These are phyloP conservation scores for Tuber umbilicatum DNA, from an alignment of 495 filamentous ascomycete species.

Conservation along the genomic window DNA sequence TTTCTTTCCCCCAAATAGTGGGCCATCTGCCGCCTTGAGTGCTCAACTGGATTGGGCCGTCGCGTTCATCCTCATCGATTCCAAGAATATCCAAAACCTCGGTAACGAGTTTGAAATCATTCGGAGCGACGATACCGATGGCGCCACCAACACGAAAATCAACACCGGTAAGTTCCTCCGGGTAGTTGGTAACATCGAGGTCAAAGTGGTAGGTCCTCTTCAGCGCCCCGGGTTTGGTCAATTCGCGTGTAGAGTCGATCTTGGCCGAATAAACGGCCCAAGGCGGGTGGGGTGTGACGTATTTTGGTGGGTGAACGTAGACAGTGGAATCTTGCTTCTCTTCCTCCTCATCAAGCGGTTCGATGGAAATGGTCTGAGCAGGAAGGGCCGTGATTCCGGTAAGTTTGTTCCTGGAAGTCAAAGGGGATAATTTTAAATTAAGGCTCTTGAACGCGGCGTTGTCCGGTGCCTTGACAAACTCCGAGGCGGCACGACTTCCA, in stretches of 20 bases:
- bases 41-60: conserved; percentile 68
- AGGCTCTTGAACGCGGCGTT: conserved; percentile 79
- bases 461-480: conserved; percentile 48
- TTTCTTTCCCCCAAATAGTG: conserved; percentile 94
- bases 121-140: conserved; percentile 85
- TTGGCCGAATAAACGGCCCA: conserved; percentile 83
- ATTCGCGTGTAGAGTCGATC: conserved; percentile 71
- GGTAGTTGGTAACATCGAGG: conserved; percentile 92
- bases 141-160: conserved; percentile 97
- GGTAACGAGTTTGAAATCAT: conserved; percentile 68
- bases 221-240: conserved; percentile 85
- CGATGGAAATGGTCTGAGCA: conserved; percentile 63
- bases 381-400: conserved; percentile 65
- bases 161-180: conserved; percentile 67
- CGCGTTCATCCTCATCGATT: conserved; percentile 68
- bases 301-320: conserved; percentile 65
- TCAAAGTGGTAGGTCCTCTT: conserved; percentile 97
- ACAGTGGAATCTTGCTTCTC: conserved; percentile 43
- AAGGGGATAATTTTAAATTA: conserved; percentile 64
- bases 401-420: conserved; percentile 62
- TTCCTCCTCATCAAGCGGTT: conserved; percentile 44
- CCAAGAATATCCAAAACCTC: conserved; percentile 74
- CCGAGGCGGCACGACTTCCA: neutral
- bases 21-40: conserved; percentile 85
- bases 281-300: conserved; percentile 91